phyloP scores from a whole-genome alignment of 2,329 filamentous ascomycete genomes.

The Blastomyces gilchristii region DNA sequence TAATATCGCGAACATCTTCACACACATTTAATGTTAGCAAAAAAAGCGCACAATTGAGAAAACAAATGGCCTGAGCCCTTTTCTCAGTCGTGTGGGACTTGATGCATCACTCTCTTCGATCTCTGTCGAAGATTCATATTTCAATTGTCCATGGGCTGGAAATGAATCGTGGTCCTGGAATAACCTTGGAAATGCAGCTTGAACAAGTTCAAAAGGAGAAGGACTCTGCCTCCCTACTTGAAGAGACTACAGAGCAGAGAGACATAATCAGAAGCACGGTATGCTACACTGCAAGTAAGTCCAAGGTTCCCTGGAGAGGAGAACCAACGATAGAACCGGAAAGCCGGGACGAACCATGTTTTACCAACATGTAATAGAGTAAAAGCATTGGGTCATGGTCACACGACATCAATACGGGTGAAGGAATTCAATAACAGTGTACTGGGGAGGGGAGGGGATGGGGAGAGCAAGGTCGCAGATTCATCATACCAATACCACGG shows the following conservation, averaged over 20 bases:
- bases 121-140: conserved; percentile 35
- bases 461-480: conserved; percentile 37
- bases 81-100: conserved; percentile 51
- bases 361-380: conserved; percentile 75
- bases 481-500: conserved; percentile 99
- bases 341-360: conserved; percentile 87
- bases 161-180: conserved; percentile 54
- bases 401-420: conserved; percentile 47
- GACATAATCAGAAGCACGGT: conserved; percentile 68
- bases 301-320: conserved; percentile 76
- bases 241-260: conserved; percentile 52
- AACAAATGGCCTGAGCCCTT: conserved; percentile 40
- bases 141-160: conserved; percentile 43
- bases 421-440: conserved; percentile 28
- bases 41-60: conserved; percentile 43
- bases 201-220: conserved; percentile 67
- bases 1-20: conserved; percentile 99
- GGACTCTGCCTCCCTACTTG: conserved; percentile 66
- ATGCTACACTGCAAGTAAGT: conserved; percentile 61
- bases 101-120: conserved; percentile 50
- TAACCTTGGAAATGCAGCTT: conserved; percentile 66
- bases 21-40: conserved; percentile 62
- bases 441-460: conserved; percentile 23
- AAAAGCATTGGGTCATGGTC: conserved; percentile 62
- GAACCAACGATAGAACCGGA: conserved; percentile 69